These are phyloP conservation scores for Avena insularis DNA, from an alignment of 176 grass and related monocot species.

Conservation along the genomic window DNA sequence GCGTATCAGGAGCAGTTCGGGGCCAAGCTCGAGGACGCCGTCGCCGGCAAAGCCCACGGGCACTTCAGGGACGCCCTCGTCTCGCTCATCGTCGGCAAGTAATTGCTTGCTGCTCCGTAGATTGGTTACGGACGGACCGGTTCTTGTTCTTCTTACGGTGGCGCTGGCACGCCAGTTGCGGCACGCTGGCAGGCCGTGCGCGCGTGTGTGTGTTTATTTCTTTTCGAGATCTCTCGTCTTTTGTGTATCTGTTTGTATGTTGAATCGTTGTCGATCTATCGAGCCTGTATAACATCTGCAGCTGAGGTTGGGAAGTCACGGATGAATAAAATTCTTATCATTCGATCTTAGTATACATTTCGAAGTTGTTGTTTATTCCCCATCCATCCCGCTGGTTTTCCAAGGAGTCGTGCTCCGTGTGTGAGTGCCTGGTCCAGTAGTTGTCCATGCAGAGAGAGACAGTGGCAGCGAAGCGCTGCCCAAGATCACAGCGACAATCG, in stretches of 20 bases:
- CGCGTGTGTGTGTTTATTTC: background rate
- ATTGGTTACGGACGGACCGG: background rate
- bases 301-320: background rate
- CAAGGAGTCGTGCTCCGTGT: background rate
- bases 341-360: background rate
- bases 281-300: slow-evolving; percentile 1
- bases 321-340: slow-evolving; percentile 10
- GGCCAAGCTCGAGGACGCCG: slow-evolving; percentile 63
- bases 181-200: background rate
- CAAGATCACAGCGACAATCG: background rate
- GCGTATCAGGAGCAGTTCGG: slow-evolving; percentile 63
- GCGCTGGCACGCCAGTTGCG: background rate
- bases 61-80: slow-evolving; percentile 84
- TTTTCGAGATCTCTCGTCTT: background rate
- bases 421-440: background rate
- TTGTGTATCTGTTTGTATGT: background rate
- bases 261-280: background rate
- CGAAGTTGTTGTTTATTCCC: background rate
- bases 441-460: background rate
- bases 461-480: background rate
- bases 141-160: background rate
- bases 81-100: slow-evolving; percentile 61
- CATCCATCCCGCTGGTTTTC: background rate
- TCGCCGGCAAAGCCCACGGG: slow-evolving; percentile 63
- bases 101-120: no score